Conservation (phyloP, 306 rosid species). For the Coriaria nepalensis region DNA sequence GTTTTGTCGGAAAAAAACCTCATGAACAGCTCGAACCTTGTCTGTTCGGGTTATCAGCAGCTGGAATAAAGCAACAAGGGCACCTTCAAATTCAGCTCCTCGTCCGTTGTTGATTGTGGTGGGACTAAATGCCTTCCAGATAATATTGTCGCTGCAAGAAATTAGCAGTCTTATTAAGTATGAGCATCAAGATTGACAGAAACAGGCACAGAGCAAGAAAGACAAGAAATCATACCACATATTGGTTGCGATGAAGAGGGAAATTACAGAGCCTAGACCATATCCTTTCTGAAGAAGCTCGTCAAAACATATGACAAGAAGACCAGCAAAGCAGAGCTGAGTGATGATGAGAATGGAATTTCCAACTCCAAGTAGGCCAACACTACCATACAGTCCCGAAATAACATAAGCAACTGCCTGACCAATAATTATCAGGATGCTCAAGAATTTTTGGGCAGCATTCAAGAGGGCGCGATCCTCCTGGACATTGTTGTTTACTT, state of each 20-base stretch:
- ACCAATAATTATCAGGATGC: constrained; percentile 77
- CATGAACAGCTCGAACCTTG: constrained; percentile 80
- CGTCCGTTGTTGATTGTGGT: constrained; percentile 94
- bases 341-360: constrained; percentile 77
- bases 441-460: constrained; percentile 78
- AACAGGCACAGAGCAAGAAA: background rate
- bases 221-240: constrained; percentile 43
- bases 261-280: constrained; percentile 93
- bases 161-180: background rate
- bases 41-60: constrained; percentile 73
- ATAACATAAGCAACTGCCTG: constrained; percentile 93
- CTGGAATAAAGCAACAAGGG: constrained; percentile 86
- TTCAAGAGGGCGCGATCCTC: constrained; percentile 91
- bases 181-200: background rate
- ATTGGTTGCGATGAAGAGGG: constrained; percentile 84
- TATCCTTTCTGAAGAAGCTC: constrained; percentile 96
- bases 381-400: constrained; percentile 93
- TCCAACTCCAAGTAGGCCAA: constrained; percentile 91
- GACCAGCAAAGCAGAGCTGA: constrained; percentile 87
- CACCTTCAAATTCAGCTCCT: constrained; percentile 94
- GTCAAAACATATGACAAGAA: constrained; percentile 81
- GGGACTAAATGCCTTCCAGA: constrained; percentile 95
- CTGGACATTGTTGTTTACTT: constrained; percentile 83
- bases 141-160: constrained; percentile 62
- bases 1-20: constrained; percentile 87